Base-by-base conservation (phyloP, 495 filamentous ascomycete genomes). In the Aspergillus taichungensis region DNA sequence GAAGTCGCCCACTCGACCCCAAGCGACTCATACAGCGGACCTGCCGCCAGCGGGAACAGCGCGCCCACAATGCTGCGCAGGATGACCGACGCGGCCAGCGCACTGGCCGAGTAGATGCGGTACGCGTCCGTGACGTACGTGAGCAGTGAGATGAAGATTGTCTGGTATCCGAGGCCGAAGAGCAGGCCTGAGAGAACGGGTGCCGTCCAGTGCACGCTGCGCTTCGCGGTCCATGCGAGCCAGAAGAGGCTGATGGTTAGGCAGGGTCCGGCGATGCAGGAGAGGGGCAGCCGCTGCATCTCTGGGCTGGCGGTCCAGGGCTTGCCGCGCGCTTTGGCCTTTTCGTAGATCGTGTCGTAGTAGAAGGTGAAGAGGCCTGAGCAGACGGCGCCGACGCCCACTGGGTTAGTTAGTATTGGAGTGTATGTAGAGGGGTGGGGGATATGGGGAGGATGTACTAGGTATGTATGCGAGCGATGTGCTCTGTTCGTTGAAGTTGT, bases 91-190 rank as follows among this genome's bases (percentile, higher is more conserved):
- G 82, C 83, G 0, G 85, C 83, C 52, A 84, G 69, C 1, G 85
- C 85, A 13, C 71, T 77, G 4, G 85, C 85, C 1, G 85, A 68
- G 31, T 79, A 87, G 42, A 83, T 76, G 41, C 77, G 75, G 60
- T 90, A 88, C 8, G 84, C 84, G 54, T 90, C 85, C 8, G 83
- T 81, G 35, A 89, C 68, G 47, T 89, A 90, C 49, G 86, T 90
- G 8, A 88, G 61, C 24, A 84, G 73, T 0, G 80, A 77, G 34
- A 81, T 80, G 59, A 86, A 87, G 12, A 80, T 75, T 12, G 78
- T 66, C 7, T 78, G 65, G 57, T 83, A 87, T 6, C 81, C 85
- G 29, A 80, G 66, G 12, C 85, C 85, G 50, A 87, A 88, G 1
- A 80, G 63, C 8, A 87, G 53, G 0, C 82, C 83, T 0, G 79